phyloP scores from a whole-genome alignment of 2,329 filamentous ascomycete genomes.

The Colletotrichum sp. region DNA sequence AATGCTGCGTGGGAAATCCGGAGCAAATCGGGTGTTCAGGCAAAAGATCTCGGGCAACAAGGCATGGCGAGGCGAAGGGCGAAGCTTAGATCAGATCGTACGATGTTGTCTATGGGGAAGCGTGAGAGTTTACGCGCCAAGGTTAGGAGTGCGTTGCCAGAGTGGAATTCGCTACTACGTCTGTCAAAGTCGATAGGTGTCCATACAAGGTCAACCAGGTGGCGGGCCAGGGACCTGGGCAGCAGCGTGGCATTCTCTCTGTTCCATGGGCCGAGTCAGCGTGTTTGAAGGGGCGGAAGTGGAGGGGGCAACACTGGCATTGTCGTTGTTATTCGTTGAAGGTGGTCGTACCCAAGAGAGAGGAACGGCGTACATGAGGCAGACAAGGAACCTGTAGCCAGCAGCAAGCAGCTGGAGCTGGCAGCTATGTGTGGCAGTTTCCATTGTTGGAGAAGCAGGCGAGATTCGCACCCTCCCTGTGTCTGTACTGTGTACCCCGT shows the following conservation, averaged over 20 bases:
- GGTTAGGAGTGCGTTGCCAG: not conserved
- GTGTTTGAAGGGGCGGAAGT: not conserved
- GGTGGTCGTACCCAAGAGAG: not conserved
- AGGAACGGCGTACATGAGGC: not conserved
- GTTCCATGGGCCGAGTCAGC: slow-evolving; percentile 9
- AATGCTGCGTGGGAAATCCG: not conserved
- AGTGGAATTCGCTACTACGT: not conserved
- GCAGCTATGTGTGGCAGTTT: not conserved
- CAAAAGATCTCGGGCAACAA: not conserved
- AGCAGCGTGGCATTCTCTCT: not conserved
- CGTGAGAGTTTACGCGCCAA: slow-evolving; percentile 9
- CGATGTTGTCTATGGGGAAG: slow-evolving; percentile 6
- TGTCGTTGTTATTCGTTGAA: not conserved
- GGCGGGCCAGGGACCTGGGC: not conserved
- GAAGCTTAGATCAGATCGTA: slow-evolving; percentile 13
- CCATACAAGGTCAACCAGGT: not conserved
- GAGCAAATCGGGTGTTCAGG: slow-evolving; percentile 1
- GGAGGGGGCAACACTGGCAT: not conserved
- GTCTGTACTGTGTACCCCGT: not conserved
- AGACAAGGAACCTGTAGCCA: not conserved
- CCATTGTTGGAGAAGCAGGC: not conserved
- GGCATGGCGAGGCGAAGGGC: slow-evolving; percentile 7
- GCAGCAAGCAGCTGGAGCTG: not conserved
- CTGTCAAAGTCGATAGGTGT: not conserved
- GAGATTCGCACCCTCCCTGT: not conserved